A percentile compares a stretch with the other conserved stretches of the same genome.
Conservation (phyloP, 345 rosid species). For the Gossypium herbaceum region DNA sequence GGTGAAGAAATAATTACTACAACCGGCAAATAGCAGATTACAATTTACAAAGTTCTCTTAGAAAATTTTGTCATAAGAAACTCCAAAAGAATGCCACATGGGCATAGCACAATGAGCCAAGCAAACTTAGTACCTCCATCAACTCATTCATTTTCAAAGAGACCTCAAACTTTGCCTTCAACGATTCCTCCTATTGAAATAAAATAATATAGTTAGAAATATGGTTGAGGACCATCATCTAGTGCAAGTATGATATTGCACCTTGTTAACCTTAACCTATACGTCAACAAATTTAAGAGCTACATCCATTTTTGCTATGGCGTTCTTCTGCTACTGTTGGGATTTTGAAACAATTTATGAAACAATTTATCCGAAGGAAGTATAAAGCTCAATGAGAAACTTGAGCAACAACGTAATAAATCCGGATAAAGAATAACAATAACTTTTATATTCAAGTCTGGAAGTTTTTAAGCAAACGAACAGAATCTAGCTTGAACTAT, state of each 20-base stretch:
- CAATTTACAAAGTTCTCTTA: neutral
- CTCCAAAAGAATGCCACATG: neutral
- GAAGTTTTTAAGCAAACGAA: too few species aligned
- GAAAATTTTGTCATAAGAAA: too few species aligned
- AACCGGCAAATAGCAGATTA: neutral
- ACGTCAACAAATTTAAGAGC: slow-evolving; percentile 94
- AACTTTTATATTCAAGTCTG: too few species aligned
- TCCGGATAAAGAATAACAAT: too few species aligned
- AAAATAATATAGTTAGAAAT: neutral
- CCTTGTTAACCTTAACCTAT: slow-evolving; percentile 21
- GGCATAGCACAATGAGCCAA: neutral
- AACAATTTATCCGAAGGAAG: too few species aligned
- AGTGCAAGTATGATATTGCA: neutral
- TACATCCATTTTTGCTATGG: slow-evolving; percentile 71
- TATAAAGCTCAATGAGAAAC: too few species aligned
- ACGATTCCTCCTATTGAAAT: slow-evolving; percentile 63
- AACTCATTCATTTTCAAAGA: slow-evolving; percentile 57
- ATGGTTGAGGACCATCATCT: slow-evolving; percentile 8
- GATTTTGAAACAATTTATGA: too few species aligned
- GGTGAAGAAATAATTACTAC: neutral
- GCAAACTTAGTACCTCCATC: slow-evolving; percentile 51
- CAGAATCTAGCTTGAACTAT: too few species aligned
- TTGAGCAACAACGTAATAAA: too few species aligned
- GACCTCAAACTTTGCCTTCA: slow-evolving; percentile 57
- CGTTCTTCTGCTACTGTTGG: slow-evolving; percentile 39